Percentiles rank a stretch among this genome's conserved stretches.
Conservation (phyloP, 805 yeast species). For the Lipomyces yamadae region DNA sequence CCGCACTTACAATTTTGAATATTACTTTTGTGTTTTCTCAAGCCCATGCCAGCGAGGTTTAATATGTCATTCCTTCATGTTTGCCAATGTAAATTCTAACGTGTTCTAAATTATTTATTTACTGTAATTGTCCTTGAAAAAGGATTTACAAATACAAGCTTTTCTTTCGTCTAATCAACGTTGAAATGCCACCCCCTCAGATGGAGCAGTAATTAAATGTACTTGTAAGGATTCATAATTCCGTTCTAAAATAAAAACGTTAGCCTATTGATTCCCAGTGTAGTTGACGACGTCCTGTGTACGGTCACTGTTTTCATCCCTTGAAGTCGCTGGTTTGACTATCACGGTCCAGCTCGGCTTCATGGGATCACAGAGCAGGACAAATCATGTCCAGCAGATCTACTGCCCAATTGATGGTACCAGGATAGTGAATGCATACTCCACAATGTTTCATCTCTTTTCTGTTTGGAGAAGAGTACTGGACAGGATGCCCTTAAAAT, state of each 20-base stretch:
- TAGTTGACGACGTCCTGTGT: neutral
- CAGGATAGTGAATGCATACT: neutral
- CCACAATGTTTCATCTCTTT: neutral
- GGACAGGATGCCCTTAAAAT: neutral
- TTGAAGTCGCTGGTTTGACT: neutral
- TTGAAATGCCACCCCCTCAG: neutral
- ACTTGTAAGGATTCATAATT: conserved; percentile 94
- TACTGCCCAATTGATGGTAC: neutral
- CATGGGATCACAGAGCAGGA: too few species aligned
- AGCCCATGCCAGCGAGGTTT: neutral
- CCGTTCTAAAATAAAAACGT: conserved; percentile 52
- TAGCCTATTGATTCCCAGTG: neutral
- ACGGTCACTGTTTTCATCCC: neutral
- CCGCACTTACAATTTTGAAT: neutral
- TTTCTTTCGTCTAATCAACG: neutral
- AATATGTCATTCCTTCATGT: neutral
- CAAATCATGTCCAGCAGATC: neutral
- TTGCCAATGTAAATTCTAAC: neutral
- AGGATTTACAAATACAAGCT: neutral
- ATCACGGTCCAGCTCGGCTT: too few species aligned
- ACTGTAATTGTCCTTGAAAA: neutral
- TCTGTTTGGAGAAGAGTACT: neutral
- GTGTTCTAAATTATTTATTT: neutral
- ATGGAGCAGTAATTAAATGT: conserved; percentile 52
- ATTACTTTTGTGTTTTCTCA: too few species aligned